phyloP scores from a whole-genome alignment of 2,329 filamentous ascomycete species.

The Scytalidium sp. region DNA sequence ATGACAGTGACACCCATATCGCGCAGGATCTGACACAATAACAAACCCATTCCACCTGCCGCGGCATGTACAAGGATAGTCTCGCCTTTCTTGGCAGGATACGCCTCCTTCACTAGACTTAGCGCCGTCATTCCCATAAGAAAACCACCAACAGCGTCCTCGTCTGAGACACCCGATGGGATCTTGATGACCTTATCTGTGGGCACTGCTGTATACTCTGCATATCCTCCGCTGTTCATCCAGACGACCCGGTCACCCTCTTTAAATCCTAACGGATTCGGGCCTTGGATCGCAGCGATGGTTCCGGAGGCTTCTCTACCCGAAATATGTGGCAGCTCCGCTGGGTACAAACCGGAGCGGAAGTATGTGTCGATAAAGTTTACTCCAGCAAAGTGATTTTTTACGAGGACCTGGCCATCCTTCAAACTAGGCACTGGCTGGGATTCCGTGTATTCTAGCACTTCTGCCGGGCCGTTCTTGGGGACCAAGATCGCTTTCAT shows the following conservation, averaged over 20 bases:
- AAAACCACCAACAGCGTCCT: conserved; percentile 38
- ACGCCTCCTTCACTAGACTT: conserved; percentile 46
- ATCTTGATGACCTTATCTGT: conserved; percentile 36
- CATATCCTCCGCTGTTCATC: conserved; percentile 46
- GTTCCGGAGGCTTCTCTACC: conserved; percentile 59
- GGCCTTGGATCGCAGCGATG: conserved; percentile 33
- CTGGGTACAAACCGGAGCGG: conserved; percentile 24
- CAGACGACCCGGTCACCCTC: conserved; percentile 55
- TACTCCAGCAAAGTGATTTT: conserved; percentile 51
- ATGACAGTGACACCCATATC: conserved; percentile 51
- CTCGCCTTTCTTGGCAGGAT: conserved; percentile 34
- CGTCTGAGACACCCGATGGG: conserved; percentile 41
- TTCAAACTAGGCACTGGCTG: conserved; percentile 27
- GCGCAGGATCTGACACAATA: conserved; percentile 53
- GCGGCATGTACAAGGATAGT: conserved; percentile 53
- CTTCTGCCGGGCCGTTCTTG: no score
- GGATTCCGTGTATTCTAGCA: no score
- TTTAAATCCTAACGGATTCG: conserved; percentile 31
- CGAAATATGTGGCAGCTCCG: conserved; percentile 53
- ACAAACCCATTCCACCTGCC: conserved; percentile 51
- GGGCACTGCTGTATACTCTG: conserved; percentile 44
- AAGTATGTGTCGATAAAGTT: conserved; percentile 62
- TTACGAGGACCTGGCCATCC: conserved; percentile 38
- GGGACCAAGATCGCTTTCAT: no score
- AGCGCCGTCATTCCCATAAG: conserved; percentile 43